Percentiles rank a stretch among this genome's conserved stretches.
These are phyloP conservation scores for Aspergillus avenaceus DNA, from an alignment of 495 filamentous ascomycete species.

Conservation along the genomic window DNA sequence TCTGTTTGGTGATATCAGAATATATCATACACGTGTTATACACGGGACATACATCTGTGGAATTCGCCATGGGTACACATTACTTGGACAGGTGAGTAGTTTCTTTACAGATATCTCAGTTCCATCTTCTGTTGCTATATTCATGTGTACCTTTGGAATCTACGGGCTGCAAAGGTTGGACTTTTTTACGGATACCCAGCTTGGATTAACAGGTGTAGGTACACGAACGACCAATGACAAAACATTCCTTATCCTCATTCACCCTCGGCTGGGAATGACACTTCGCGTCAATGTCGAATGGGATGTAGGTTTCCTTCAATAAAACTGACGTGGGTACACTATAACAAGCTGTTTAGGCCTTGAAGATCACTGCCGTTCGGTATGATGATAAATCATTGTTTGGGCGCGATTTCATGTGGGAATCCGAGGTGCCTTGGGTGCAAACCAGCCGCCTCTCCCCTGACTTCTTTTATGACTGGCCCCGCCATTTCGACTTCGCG, in stretches of 20 bases:
- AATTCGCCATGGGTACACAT: background rate
- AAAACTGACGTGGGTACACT: background rate
- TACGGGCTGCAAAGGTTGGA: slow-evolving; percentile 1
- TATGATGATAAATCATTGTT: background rate
- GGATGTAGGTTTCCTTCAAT: slow-evolving; percentile 1
- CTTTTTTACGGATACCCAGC: background rate
- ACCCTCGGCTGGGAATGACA: background rate
- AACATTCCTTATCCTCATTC: background rate
- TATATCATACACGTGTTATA: background rate
- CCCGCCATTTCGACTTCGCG: slow-evolving; percentile 5
- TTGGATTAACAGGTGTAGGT: background rate
- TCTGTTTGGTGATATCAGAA: background rate
- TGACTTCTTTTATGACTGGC: slow-evolving; percentile 2
- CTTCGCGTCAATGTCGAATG: background rate
- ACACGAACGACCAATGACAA: too few relatives aligned
- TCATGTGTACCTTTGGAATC: background rate
- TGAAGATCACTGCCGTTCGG: background rate
- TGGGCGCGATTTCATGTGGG: slow-evolving; percentile 3
- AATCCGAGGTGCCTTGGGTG: background rate
- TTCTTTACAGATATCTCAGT: background rate
- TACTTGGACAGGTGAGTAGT: background rate
- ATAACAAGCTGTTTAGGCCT: background rate
- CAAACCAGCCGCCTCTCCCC: background rate
- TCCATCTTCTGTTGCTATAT: background rate
- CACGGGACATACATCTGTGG: slow-evolving; percentile 2